A percentile compares a stretch with the other conserved stretches of the same genome.
Evolutionary conservation across 495 filamentous ascomycete genomes (phyloP).

Genomic region (Tricharina praecox): DNA sequence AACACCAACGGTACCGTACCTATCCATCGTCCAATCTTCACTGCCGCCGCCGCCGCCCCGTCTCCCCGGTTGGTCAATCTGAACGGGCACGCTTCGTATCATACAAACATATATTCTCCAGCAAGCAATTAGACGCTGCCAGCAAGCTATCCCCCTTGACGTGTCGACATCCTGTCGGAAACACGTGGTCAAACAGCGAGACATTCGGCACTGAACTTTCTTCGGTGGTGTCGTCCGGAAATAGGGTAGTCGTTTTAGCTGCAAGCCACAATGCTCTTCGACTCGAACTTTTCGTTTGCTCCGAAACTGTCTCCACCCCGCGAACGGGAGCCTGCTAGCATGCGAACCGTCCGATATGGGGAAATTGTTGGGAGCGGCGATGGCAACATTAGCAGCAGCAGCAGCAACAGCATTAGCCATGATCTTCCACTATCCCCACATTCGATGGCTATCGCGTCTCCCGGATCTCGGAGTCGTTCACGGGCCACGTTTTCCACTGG

Average conservation of each 20-base stretch:
- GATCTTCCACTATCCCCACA: slow-evolving; percentile 2
- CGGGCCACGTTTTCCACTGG: neutral
- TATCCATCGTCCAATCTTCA: too few relatives aligned
- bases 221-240: slow-evolving; percentile 1
- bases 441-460: neutral
- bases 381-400: too few relatives aligned
- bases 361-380: neutral
- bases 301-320: neutral
- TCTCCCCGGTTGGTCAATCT: too few relatives aligned
- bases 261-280: slow-evolving; percentile 1
- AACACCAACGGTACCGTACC: too few relatives aligned
- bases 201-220: neutral
- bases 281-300: slow-evolving; percentile 7
- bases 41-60: too few relatives aligned
- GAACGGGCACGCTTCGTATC: too few relatives aligned
- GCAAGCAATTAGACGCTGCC: too few relatives aligned
- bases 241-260: neutral
- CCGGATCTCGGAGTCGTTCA: neutral
- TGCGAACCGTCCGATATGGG: neutral
- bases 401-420: too few relatives aligned
- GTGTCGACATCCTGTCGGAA: too few relatives aligned
- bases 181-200: too few relatives aligned
- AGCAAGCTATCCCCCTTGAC: too few relatives aligned
- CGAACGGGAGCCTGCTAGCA: neutral
- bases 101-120: too few relatives aligned